Evolutionary conservation across 2,329 filamentous ascomycete genomes (phyloP), one percentile per base, ranked within the genome.

Genomic region (Cercospora sp.): DNA sequence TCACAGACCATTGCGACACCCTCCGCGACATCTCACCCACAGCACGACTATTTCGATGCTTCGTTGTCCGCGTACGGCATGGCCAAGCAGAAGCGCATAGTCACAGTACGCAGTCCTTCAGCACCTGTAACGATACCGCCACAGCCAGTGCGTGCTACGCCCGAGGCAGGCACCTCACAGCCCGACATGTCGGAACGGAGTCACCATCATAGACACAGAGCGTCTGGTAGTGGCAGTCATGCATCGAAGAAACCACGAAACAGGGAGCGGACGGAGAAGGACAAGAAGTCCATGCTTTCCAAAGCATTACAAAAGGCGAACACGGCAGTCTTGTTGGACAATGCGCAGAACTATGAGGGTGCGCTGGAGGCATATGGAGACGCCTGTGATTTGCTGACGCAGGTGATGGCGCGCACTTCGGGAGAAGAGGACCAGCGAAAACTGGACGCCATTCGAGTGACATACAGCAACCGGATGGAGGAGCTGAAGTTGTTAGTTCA

Each of bases 271-370:
- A 77, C 80, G 61, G 83, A 84, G 68, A 82, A 80, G 73, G 83
- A 85, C 73, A 85, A 98, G 78, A 98, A 97, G 83, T 91, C 90
- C 10, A 98, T 98, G 94, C 86, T 99, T 40, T 97, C 94, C n/a
- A 92, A 91, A 74, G 95, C 95, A 0, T 83, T 99, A 64, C 91
- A 97, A 78, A 97, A 97, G 81, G 95, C 95, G 60, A 97, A 99
- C 77, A 94, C 92, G 12, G 95, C 95, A 23, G 95, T 99, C 28
- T 87, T 97, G 73, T 87, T 99, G 48, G 95, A 99, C 81, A 98
- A 97, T 86, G 93, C 93, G 13, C 92, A 95, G 75, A 97, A 98
- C 76, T 94, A 95, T 71, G 92, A 94, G 78, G 93, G 92, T 48
- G 95, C 95, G 18, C 90, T 96, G 77, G 88, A 93, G 75, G 93